Conservation (phyloP, 768 basidiomycete species). For the Suillus weaverae region DNA sequence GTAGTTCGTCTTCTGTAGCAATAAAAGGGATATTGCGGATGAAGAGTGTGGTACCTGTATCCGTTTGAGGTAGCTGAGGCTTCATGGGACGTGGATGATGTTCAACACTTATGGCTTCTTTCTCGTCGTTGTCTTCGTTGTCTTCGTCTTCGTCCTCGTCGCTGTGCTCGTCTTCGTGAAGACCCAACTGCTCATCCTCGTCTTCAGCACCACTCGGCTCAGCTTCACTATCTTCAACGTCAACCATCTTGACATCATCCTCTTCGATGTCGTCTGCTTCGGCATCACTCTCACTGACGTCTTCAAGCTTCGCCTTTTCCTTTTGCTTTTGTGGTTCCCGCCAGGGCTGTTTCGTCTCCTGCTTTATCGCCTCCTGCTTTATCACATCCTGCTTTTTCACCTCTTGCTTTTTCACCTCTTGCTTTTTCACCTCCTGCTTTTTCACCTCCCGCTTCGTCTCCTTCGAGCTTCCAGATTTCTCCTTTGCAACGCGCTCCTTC, state of each 20-base stretch:
- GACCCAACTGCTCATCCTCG: conserved; percentile 44
- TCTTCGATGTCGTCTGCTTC: conserved; percentile 27
- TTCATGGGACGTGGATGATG: conserved; percentile 47
- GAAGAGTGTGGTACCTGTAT: conserved; percentile 90
- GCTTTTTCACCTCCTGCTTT: conserved; percentile 51
- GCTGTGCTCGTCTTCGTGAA: conserved; percentile 41
- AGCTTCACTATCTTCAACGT: conserved; percentile 18
- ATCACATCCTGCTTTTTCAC: conserved; percentile 44
- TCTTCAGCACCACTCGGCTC: conserved; percentile 36
- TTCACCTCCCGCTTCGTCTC: conserved; percentile 43
- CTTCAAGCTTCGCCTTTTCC: conserved; percentile 32
- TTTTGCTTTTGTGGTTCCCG: conserved; percentile 35
- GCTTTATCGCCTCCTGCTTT: conserved; percentile 32
- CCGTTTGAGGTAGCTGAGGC: conserved; percentile 77
- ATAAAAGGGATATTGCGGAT: conserved; percentile 91
- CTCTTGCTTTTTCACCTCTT: conserved; percentile 61
- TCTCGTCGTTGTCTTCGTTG: conserved; percentile 28
- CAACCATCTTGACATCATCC: conserved; percentile 24
- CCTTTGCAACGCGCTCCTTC: conserved; percentile 51
- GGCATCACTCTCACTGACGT: conserved; percentile 32
- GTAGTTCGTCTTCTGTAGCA: conserved; percentile 90
- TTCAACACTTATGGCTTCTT: conserved; percentile 26
- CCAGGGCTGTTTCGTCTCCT: conserved; percentile 31
- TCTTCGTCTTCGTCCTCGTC: conserved; percentile 39
- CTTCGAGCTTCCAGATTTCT: conserved; percentile 42